Evolutionary conservation across 805 yeast species (phyloP), one percentile per base, ranked within the genome.

Genomic region (Candida rishiriensis): DNA sequence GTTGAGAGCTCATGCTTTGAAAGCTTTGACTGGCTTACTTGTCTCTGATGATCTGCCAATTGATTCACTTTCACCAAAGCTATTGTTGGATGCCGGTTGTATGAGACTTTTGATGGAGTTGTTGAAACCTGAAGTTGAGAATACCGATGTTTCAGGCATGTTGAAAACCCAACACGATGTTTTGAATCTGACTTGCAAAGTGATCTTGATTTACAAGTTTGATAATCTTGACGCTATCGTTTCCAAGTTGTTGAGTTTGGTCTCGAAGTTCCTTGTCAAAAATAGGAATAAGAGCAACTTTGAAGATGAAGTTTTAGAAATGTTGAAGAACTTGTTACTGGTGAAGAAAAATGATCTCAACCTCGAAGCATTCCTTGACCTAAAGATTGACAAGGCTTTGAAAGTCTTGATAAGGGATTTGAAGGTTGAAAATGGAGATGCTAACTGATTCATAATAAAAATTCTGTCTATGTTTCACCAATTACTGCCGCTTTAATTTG

Each of bases 21-120:
- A 72, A 16, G 63, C 77, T 0, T 71, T 90, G 41, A 85, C 85
- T 47, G 65, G 70, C 5, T 66, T 75, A 4, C 56, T 82, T 10
- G 63, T 82, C 11, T 68, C 66, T 2, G 56, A 64, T 10, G 57
- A 69, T 5, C 59, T 63, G 3, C 63, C 69, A 3, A 63, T 70
- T 10, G 55, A 63, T 3, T 54, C 62, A 14, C 63, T 71, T 3
- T 60, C 76, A 6, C 67, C 77, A 0, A 75, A 83, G 0, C 64
- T 66, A 21, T 83, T 87, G 3, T 82, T 89, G 49, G 89, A 85
- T 37, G 75, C 75, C 34, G 91, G 90, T 1, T 69, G 91, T 32
- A 75, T 88, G 58, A 89, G 97, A 12, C 69, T 88, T 39, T 66
- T 88, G 30, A 71, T 76, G 21, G 86, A 82, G 48, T 70, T 86